Evolutionary conservation across 2,329 filamentous ascomycete genomes (phyloP).

Genomic region (Camillea tinctor): DNA sequence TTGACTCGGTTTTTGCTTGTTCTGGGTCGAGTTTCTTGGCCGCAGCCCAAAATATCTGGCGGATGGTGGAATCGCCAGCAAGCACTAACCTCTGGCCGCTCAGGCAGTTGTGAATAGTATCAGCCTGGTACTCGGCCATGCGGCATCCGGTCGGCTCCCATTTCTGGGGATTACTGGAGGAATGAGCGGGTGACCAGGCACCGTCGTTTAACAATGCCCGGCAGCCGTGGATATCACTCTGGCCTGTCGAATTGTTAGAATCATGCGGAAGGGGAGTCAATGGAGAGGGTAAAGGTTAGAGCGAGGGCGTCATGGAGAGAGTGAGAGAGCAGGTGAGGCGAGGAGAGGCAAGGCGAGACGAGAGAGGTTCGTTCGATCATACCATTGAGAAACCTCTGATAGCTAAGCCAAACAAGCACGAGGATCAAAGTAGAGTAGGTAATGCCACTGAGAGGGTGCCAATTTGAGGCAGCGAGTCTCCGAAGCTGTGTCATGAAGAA

Average conservation of each 20-base stretch:
- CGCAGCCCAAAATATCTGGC: conserved; percentile 60
- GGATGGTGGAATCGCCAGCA: conserved; percentile 58
- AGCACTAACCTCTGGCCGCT: conserved; percentile 53
- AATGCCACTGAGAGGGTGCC: conserved; percentile 21
- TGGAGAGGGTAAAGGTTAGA: not conserved
- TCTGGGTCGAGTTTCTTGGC: conserved; percentile 46
- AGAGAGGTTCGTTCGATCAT: no score
- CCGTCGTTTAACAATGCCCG: conserved; percentile 28
- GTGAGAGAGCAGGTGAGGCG: not conserved
- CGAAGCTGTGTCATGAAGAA: conserved; percentile 24
- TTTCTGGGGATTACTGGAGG: conserved; percentile 28
- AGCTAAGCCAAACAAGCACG: conserved; percentile 15
- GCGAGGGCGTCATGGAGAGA: not conserved
- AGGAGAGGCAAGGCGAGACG: not conserved
- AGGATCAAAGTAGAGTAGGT: conserved; percentile 19
- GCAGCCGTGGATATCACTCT: conserved; percentile 25
- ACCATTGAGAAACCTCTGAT: conserved; percentile 20
- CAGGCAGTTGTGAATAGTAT: conserved; percentile 55
- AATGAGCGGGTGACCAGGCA: conserved; percentile 21
- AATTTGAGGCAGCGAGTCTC: conserved; percentile 20
- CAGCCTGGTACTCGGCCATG: conserved; percentile 51
- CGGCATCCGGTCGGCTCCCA: conserved; percentile 63
- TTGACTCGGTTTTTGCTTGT: conserved; percentile 36
- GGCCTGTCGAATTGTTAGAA: conserved; percentile 21
- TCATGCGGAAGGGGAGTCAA: not conserved